phyloP scores from a whole-genome alignment of 768 basidiomycete genomes.

The Boletus tomentosulus region DNA sequence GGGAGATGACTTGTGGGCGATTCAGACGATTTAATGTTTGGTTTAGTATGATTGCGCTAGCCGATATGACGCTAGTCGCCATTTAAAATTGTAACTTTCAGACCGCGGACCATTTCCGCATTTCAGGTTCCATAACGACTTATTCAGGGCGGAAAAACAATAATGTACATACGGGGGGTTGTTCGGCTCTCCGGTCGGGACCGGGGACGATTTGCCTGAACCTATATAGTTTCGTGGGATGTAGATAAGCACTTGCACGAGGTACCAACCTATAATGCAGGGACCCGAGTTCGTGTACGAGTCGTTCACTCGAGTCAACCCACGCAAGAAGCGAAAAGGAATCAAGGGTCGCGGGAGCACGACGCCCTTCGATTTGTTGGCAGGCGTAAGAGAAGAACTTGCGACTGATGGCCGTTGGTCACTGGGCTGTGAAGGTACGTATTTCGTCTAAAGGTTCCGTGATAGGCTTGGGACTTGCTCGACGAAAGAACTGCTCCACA shows the following conservation, averaged over 20 bases:
- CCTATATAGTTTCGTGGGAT: neutral
- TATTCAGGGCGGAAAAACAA: neutral
- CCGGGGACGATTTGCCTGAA: neutral
- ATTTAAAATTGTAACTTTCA: neutral
- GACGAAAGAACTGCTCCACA: conserved; percentile 34
- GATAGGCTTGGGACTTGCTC: neutral
- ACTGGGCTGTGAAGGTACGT: conserved; percentile 53
- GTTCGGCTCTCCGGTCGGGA: neutral
- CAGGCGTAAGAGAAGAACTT: conserved; percentile 45
- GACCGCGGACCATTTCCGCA: conserved; percentile 16
- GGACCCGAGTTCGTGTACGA: conserved; percentile 34
- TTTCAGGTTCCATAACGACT: neutral
- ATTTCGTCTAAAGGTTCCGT: conserved; percentile 13
- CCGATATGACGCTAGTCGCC: neutral
- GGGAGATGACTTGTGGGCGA: conserved; percentile 84
- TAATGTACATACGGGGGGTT: neutral
- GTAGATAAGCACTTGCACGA: neutral
- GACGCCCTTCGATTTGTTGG: conserved; percentile 37
- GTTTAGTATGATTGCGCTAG: too few relatives aligned
- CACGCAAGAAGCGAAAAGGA: conserved; percentile 49
- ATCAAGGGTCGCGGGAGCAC: conserved; percentile 23
- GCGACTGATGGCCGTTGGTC: conserved; percentile 47
- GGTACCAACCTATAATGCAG: neutral
- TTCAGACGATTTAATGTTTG: conserved; percentile 49
- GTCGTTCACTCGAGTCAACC: conserved; percentile 48